Conservation (phyloP, 352 stramenopile species). For the Pythium oligandrum region DNA sequence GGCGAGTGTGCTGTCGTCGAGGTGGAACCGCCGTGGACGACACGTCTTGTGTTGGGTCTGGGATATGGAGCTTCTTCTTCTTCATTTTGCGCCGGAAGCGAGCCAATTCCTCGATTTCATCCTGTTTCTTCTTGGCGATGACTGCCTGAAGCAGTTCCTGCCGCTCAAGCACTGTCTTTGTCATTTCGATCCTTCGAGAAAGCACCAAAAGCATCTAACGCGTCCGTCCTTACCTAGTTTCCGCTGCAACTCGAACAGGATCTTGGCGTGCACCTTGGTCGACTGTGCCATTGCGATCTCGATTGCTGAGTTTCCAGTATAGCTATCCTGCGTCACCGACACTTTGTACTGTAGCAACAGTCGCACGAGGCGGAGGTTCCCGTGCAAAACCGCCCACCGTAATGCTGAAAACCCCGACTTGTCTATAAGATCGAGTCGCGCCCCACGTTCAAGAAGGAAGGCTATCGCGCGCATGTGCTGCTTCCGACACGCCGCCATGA, state of each 20-base stretch:
- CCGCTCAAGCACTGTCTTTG: conserved; percentile 29
- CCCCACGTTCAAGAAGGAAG: conserved; percentile 39
- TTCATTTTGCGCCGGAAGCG: conserved; percentile 8
- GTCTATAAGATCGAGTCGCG: conserved; percentile 36
- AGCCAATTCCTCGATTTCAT: conserved; percentile 32
- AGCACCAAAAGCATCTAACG: too few species aligned
- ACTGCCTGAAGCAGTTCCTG: conserved; percentile 27
- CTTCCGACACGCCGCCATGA: conserved; percentile 50
- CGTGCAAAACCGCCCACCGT: conserved; percentile 40
- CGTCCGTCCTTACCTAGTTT: conserved; percentile 24
- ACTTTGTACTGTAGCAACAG: conserved; percentile 34
- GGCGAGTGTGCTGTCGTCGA: too few species aligned
- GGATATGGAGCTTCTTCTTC: background rate
- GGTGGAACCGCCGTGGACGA: too few species aligned
- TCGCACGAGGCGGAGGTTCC: conserved; percentile 25
- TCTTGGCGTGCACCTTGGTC: conserved; percentile 29
- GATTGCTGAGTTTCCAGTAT: conserved; percentile 39
- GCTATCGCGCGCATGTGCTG: conserved; percentile 27
- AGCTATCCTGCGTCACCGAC: conserved; percentile 41
- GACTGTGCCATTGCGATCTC: conserved; percentile 30
- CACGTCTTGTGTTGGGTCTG: too few species aligned
- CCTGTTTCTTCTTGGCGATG: conserved; percentile 24
- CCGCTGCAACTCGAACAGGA: conserved; percentile 35
- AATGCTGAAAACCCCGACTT: conserved; percentile 39
- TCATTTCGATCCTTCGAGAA: background rate